These are phyloP conservation scores for Phytopythium oedochilum DNA, from an alignment of 352 stramenopile genomes.

Conservation along the genomic window DNA sequence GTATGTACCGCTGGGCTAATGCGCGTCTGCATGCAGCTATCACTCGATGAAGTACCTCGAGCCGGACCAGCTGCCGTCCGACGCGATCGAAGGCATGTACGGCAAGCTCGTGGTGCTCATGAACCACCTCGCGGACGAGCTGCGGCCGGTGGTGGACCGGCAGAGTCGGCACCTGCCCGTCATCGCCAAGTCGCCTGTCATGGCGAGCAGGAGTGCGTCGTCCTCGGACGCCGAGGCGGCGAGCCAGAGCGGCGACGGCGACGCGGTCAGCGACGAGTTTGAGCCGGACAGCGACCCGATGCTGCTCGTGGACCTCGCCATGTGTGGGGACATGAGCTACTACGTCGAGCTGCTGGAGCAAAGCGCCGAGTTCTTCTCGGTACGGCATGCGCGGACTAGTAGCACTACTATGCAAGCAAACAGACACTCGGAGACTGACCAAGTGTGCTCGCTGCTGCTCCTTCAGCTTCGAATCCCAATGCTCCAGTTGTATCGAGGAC, in stretches of 20 bases:
- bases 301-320: conserved; percentile 28
- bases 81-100: conserved; percentile 64
- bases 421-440: too few species aligned
- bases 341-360: conserved; percentile 73
- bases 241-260: conserved; percentile 4
- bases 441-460: too few species aligned
- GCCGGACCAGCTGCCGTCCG: conserved; percentile 33
- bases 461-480: conserved; percentile 70
- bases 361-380: conserved; percentile 71
- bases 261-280: conserved; percentile 11
- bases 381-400: too few species aligned
- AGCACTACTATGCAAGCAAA: too few species aligned
- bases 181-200: conserved; percentile 10
- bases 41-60: conserved; percentile 71
- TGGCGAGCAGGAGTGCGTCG: conserved; percentile 6
- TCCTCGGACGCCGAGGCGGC: background rate
- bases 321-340: conserved; percentile 64
- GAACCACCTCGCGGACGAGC: conserved; percentile 51
- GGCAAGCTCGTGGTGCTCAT: conserved; percentile 51
- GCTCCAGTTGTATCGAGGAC: conserved; percentile 61
- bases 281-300: conserved; percentile 14
- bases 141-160: conserved; percentile 39
- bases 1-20: background rate
- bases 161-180: conserved; percentile 26
- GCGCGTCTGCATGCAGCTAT: conserved; percentile 23